phyloP scores from a whole-genome alignment of 2,329 filamentous ascomycete genomes.

The Alternaria longipes region DNA sequence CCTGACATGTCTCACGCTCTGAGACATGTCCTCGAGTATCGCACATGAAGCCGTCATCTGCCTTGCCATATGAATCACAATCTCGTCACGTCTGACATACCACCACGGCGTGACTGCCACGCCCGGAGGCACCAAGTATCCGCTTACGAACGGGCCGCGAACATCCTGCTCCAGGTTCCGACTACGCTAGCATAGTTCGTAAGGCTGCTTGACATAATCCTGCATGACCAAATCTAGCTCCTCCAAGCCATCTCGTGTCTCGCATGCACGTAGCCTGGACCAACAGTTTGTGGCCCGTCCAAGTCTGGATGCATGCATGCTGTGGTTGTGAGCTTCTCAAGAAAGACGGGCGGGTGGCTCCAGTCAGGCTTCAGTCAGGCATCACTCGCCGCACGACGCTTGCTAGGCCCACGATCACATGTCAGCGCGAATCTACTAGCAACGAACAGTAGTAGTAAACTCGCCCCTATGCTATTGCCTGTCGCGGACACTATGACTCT shows the following conservation, averaged over 20 bases:
- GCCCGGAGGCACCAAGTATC: slow-evolving; percentile 15
- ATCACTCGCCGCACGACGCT: not conserved
- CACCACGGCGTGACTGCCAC: slow-evolving; percentile 11
- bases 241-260: slow-evolving; percentile 6
- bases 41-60: slow-evolving; percentile 18
- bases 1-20: slow-evolving; percentile 19
- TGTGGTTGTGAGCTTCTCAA: not conserved
- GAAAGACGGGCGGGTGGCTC: not conserved
- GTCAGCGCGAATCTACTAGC: not conserved
- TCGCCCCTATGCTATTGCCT: not conserved
- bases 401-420: not conserved
- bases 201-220: slow-evolving; percentile 13
- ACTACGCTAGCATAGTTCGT: slow-evolving; percentile 3
- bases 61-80: slow-evolving; percentile 19
- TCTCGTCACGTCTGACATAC: slow-evolving; percentile 10
- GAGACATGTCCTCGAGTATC: slow-evolving; percentile 18
- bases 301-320: not conserved
- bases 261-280: slow-evolving; percentile 18
- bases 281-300: slow-evolving; percentile 13
- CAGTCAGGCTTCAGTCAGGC: not conserved
- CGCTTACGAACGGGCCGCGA: slow-evolving; percentile 36
- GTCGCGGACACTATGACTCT: not conserved
- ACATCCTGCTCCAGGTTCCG: slow-evolving; percentile 15
- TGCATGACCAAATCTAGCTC: slow-evolving; percentile 11
- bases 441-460: not conserved